phyloP scores from a whole-genome alignment of 2,329 filamentous ascomycete genomes.

The Sporothrix pallida region DNA sequence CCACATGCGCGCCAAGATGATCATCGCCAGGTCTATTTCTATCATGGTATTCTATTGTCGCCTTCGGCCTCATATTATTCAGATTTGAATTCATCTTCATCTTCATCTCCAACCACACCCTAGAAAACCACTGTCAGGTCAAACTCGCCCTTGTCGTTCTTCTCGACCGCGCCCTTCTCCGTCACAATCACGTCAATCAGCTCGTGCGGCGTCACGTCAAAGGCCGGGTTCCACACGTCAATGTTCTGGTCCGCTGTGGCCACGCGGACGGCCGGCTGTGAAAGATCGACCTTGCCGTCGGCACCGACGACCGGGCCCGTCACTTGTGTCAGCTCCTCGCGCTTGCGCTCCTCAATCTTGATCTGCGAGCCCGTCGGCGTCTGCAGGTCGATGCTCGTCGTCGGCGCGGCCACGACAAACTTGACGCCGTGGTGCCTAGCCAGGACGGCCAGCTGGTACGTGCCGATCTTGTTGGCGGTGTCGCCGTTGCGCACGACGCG shows the following conservation, averaged over 20 bases:
- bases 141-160: constrained; percentile 73
- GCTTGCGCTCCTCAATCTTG: constrained; percentile 85
- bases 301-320: constrained; percentile 73
- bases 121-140: constrained; percentile 51
- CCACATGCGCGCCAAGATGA: neutral
- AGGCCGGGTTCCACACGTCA: constrained; percentile 93
- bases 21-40: constrained; percentile 23
- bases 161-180: constrained; percentile 85
- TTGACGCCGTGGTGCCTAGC: constrained; percentile 87
- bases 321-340: constrained; percentile 82
- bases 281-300: constrained; percentile 67
- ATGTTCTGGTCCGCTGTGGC: constrained; percentile 81
- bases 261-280: constrained; percentile 67
- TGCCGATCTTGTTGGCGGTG: constrained; percentile 98
- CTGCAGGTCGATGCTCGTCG: constrained; percentile 87
- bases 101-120: neutral
- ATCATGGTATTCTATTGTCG: constrained; percentile 8
- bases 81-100: too few species aligned
- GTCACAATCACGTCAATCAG: constrained; percentile 95
- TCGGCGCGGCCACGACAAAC: constrained; percentile 92
- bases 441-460: constrained; percentile 89
- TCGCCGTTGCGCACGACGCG: constrained; percentile 95
- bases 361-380: constrained; percentile 81
- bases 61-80: neutral
- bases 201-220: constrained; percentile 88